Evolutionary conservation across 2,329 filamentous ascomycete genomes (phyloP), one percentile per base, ranked within the genome.

Genomic region (Helicocarpus griseus): DNA sequence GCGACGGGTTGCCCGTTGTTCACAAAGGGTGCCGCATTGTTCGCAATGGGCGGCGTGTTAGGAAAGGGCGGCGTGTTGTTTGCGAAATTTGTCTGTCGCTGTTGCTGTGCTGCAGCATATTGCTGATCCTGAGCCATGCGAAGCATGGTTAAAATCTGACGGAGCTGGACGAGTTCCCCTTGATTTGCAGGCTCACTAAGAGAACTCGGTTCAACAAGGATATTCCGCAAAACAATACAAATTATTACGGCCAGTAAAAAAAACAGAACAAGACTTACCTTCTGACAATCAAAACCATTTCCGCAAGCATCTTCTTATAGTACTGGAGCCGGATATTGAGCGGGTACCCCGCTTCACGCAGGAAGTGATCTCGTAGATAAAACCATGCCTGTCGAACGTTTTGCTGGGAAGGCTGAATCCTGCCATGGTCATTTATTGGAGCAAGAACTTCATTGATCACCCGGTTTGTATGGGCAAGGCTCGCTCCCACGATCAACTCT

Each of bases 351-450:
- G 71, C 70, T 58, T 79, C 71, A 11, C 65, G 59, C 54, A 68
- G 69, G 56, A 80, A 73, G 47, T 71, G 69, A 11, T 65, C 59
- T 53, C 69, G 66, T 31, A 80, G 63, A 43, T 75, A 70, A 35
- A 71, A 63, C 79, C 79, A 83, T 26, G 75, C 72, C 26, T 69
- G 65, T 51, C 70, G 67, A 58, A 77, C 77, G 28, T 69, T 61
- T 38, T 68, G 64, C 40, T 59, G 61, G 59, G 53, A 52, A 46
- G 33, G 19, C 33, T 35, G 17, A 64, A 19, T 54, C 35, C 38
- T 50, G 40, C 56, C 51, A 38, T 38, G 57, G 54, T 47, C 46
- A 63, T 59, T 65, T 72, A 72, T 56, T 29, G 63, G 61, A 38
- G 67, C 71, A 46, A 78, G 70, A 57, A 73, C 70, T 7, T 67